phyloP scores from a whole-genome alignment of 2,329 filamentous ascomycete species.

The Xylariaceae sp. region DNA sequence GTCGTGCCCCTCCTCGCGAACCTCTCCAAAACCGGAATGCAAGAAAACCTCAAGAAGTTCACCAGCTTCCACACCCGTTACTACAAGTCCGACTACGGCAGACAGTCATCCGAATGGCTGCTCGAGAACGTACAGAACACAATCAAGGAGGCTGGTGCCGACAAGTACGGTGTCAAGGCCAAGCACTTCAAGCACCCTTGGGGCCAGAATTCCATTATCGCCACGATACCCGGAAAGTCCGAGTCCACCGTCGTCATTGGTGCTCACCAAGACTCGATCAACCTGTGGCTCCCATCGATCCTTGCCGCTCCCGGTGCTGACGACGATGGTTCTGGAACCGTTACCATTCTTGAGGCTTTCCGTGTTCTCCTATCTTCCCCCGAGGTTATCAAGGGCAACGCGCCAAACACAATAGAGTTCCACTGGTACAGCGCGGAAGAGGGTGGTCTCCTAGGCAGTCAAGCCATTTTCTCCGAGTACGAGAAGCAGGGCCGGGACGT shows the following conservation, averaged over 20 bases:
- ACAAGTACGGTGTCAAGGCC: slow-evolving; percentile 60
- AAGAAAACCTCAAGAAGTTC: slow-evolving; percentile 69
- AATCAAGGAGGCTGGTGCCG: slow-evolving; percentile 65
- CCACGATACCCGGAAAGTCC: slow-evolving; percentile 78
- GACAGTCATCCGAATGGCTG: slow-evolving; percentile 84
- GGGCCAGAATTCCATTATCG: slow-evolving; percentile 88
- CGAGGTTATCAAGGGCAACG: slow-evolving; percentile 64
- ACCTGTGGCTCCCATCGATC: slow-evolving; percentile 79
- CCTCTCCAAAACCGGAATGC: slow-evolving; percentile 72
- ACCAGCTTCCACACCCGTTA: slow-evolving; percentile 77
- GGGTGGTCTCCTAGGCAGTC: slow-evolving; percentile 62
- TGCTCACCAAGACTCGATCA: slow-evolving; percentile 93
- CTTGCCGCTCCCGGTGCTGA: slow-evolving; percentile 89
- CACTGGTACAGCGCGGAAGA: slow-evolving; percentile 84
- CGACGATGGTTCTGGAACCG: slow-evolving; percentile 86
- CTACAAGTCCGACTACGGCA: slow-evolving; percentile 73
- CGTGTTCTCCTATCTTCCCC: slow-evolving; percentile 71
- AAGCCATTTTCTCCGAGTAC: slow-evolving; percentile 82
- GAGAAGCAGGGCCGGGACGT: slow-evolving; percentile 67
- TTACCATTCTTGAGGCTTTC: slow-evolving; percentile 90
- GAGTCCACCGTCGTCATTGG: slow-evolving; percentile 84
- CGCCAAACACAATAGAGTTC: slow-evolving; percentile 85
- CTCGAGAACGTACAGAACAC: slow-evolving; percentile 67
- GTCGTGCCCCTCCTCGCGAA: slow-evolving; percentile 62
- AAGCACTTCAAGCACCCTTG: slow-evolving; percentile 75